Evolutionary conservation across 2,329 filamentous ascomycete species (phyloP).

Genomic region (Fusarium tuaranense): DNA sequence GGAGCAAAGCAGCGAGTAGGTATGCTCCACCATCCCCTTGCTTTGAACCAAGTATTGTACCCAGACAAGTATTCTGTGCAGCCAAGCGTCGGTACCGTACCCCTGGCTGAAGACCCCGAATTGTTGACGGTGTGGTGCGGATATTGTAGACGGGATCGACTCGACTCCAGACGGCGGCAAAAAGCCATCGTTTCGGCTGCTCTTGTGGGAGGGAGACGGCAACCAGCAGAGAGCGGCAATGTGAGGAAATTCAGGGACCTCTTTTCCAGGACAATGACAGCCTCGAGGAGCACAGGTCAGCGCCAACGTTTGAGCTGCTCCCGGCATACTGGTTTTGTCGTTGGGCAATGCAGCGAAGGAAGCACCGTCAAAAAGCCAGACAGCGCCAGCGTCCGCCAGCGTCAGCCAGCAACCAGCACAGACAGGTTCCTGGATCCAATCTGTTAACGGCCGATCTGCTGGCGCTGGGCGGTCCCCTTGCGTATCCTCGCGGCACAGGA

Average conservation of each 20-base stretch:
- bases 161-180: constrained; percentile 7
- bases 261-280: constrained; percentile 18
- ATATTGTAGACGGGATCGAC: background rate
- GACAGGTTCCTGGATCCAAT: constrained; percentile 34
- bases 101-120: constrained; percentile 36
- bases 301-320: constrained; percentile 35
- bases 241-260: constrained; percentile 36
- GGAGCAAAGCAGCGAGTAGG: background rate
- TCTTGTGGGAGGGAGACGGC: constrained; percentile 22
- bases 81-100: constrained; percentile 13
- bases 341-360: constrained; percentile 27
- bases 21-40: constrained; percentile 27
- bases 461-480: constrained; percentile 5
- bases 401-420: constrained; percentile 17
- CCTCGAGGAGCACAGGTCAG: constrained; percentile 27
- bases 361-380: constrained; percentile 29
- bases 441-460: constrained; percentile 15
- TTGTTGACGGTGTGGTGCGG: constrained; percentile 6
- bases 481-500: constrained; percentile 8
- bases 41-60: constrained; percentile 20
- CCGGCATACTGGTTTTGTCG: constrained; percentile 23
- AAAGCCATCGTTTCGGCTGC: constrained; percentile 18
- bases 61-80: constrained; percentile 34
- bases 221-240: constrained; percentile 17
- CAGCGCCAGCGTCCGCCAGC: constrained; percentile 1